Evolutionary conservation across 441 rosid genomes (phyloP), one percentile per base, ranked within the genome.

Genomic region (Arabidopsis hybrid): DNA sequence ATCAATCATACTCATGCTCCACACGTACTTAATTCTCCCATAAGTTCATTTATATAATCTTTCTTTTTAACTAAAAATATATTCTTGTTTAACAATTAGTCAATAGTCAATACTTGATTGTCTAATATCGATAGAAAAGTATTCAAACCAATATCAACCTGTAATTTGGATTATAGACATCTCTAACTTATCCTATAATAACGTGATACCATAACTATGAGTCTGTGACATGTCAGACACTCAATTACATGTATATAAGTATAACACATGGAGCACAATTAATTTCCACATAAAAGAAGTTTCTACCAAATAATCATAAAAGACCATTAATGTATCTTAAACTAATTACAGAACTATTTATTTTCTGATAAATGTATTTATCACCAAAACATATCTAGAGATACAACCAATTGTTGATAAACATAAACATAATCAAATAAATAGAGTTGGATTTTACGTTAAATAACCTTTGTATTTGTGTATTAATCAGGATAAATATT

Each of bases 121-220:
- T 45, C 50, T n/a, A n/a, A 6, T 12, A 42, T 42, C 14, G 8
- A 39, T 4, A 26, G 6, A 14, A 58, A 56, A 65, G 35, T 42
- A 60, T 26, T 75, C 79, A 69, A 43, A 75, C 74, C 74, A 61
- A 53, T 31, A 35, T 35, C 34, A 53, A 75, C 65, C 74, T 61
- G 29, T 75, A 75, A 68, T 53, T 17, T 66, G 46, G 67, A 39
- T 60, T 34, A 66, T 18, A 29, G 6, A 34, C 50, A 46, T 65
- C 43, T 66, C 68, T 51, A 32, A 47, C 66, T 57, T 49, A 36
- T 53, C 3, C 29, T 26, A 26, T 36, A 31, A 16, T 67, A 34
- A 51, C 65, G 38, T 51, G 32, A 34, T 51, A 18, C 60, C 67
- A 13, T 12, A 40, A 12, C 47, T 12, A 45, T n/a, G 8, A 45